phyloP scores from a whole-genome alignment of 257 asterid species.

The Jacaranda copaia region DNA sequence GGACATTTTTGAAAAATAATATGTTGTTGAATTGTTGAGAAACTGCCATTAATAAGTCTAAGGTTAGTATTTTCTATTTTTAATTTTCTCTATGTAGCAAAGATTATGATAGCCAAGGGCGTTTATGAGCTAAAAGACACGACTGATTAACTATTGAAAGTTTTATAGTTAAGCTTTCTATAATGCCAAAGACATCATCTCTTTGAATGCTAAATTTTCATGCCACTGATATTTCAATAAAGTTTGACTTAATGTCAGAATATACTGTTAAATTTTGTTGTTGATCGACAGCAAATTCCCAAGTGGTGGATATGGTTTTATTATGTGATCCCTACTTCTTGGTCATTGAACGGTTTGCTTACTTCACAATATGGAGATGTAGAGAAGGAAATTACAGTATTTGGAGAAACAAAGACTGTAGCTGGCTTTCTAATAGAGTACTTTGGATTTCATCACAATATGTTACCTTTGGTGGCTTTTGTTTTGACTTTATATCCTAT shows the following conservation, averaged over 20 bases:
- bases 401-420: slow-evolving; percentile 46
- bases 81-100: too few relatives aligned
- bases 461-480: slow-evolving; percentile 52
- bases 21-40: too few relatives aligned
- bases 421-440: slow-evolving; percentile 45
- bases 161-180: too few relatives aligned
- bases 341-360: slow-evolving; percentile 50
- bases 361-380: slow-evolving; percentile 60
- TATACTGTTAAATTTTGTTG: not conserved
- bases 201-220: too few relatives aligned
- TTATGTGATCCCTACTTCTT: slow-evolving; percentile 50
- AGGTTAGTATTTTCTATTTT: too few relatives aligned
- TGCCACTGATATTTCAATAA: too few relatives aligned
- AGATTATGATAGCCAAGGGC: not conserved
- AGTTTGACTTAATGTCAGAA: not conserved
- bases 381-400: slow-evolving; percentile 39
- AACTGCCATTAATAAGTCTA: too few relatives aligned
- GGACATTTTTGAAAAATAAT: too few relatives aligned
- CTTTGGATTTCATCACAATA: slow-evolving; percentile 44
- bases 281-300: slow-evolving; percentile 52
- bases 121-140: not conserved
- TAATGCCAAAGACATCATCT: too few relatives aligned
- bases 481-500: slow-evolving; percentile 44
- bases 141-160: not conserved
- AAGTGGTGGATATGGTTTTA: slow-evolving; percentile 64